These are phyloP conservation scores for Alternaria gaisen DNA, from an alignment of 2,329 filamentous ascomycete genomes.

Conservation along the genomic window DNA sequence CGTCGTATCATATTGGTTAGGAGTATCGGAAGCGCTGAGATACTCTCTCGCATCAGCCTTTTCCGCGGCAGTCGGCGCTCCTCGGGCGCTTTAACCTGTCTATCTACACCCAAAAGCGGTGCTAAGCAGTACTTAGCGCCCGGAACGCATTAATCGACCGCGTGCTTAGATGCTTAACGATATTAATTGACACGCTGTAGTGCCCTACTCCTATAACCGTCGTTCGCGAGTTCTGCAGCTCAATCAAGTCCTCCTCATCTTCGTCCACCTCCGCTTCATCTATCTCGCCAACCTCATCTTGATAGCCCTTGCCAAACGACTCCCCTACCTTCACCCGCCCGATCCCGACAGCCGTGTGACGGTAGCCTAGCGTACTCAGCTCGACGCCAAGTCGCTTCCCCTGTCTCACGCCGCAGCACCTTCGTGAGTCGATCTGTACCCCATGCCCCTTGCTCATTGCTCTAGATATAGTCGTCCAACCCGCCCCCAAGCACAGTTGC, in stretches of 20 bases:
- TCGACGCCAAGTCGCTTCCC: slow-evolving; percentile 21
- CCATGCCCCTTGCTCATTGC: neutral
- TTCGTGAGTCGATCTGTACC: slow-evolving; percentile 12
- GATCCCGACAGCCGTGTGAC: slow-evolving; percentile 26
- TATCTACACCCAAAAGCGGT: neutral
- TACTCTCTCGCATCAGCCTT: too few relatives aligned
- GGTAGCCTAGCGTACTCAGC: slow-evolving; percentile 25
- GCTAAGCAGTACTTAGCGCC: slow-evolving; percentile 13
- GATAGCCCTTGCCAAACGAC: slow-evolving; percentile 27
- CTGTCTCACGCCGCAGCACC: slow-evolving; percentile 24
- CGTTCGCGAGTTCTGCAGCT: slow-evolving; percentile 23
- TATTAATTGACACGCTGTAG: slow-evolving; percentile 22
- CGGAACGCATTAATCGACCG: slow-evolving; percentile 28
- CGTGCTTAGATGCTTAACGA: slow-evolving; percentile 32
- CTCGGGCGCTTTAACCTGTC: neutral
- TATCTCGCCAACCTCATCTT: slow-evolving; percentile 25
- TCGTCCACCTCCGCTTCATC: slow-evolving; percentile 29
- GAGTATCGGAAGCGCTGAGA: too few relatives aligned
- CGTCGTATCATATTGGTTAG: too few relatives aligned
- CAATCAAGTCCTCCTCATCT: slow-evolving; percentile 11
- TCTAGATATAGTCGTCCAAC: slow-evolving; percentile 22
- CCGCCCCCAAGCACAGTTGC: slow-evolving; percentile 12
- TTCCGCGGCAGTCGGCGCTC: neutral
- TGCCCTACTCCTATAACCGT: slow-evolving; percentile 14
- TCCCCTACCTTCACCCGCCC: slow-evolving; percentile 19